These are phyloP conservation scores for Ascoidea rubescens DNA, from an alignment of 805 yeast species.

Conservation along the genomic window DNA sequence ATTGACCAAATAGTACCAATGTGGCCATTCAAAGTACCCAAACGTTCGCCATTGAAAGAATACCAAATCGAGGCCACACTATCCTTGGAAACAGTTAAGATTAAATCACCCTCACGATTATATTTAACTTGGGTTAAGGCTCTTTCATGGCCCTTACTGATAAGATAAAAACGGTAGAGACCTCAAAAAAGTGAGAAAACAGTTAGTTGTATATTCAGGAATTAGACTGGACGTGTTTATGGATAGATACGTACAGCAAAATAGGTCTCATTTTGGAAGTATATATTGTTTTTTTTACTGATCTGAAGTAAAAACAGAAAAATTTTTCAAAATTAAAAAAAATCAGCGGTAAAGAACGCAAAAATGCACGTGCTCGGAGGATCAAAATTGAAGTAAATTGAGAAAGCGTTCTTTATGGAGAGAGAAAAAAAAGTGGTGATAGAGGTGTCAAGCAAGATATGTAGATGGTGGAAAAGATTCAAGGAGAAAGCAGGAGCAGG, in stretches of 20 bases:
- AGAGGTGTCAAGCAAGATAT: background rate
- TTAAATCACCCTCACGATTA: conserved; percentile 89
- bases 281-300: background rate
- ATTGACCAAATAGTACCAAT: conserved; percentile 92
- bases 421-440: background rate
- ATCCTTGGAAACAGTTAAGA: conserved; percentile 89
- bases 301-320: background rate
- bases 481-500: background rate
- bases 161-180: too few relatives aligned
- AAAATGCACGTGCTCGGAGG: too few relatives aligned
- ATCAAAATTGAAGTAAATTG: too few relatives aligned
- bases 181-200: too few relatives aligned
- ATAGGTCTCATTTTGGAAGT: conserved; percentile 6
- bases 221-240: too few relatives aligned
- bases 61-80: conserved; percentile 84
- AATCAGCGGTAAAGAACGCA: background rate
- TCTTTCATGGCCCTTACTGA: conserved; percentile 73
- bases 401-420: too few relatives aligned
- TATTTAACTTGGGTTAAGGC: conserved; percentile 92
- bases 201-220: too few relatives aligned
- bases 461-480: background rate
- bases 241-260: conserved; percentile 2
- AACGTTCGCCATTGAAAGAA: conserved; percentile 88
- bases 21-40: conserved; percentile 86
- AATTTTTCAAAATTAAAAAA: too few relatives aligned